Percentiles rank a stretch among this genome's conserved stretches.
These are phyloP conservation scores for Termitomyces sp. DNA, from an alignment of 768 basidiomycete species.

Conservation along the genomic window DNA sequence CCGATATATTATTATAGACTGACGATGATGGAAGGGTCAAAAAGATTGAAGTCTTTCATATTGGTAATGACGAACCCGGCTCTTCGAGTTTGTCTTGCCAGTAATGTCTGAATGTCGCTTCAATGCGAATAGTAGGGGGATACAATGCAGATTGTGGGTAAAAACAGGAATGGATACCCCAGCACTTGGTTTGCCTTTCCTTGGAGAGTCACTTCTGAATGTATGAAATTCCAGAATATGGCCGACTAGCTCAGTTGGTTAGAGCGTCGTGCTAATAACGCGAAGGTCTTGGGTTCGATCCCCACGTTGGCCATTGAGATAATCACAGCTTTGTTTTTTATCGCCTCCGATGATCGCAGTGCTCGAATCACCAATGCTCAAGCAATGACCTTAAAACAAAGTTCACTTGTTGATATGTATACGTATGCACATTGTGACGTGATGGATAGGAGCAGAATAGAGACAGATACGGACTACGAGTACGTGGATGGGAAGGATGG, in stretches of 20 bases:
- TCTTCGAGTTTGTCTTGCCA: background rate
- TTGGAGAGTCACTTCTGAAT: too few relatives aligned
- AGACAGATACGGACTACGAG: background rate
- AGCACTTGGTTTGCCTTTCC: too few relatives aligned
- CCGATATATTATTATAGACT: background rate
- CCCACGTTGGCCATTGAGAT: slow-evolving; percentile 59
- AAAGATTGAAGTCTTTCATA: slow-evolving; percentile 7
- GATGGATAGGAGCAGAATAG: background rate
- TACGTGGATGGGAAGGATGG: background rate
- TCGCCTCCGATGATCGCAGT: too few relatives aligned
- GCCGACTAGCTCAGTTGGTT: slow-evolving; percentile 84
- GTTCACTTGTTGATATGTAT: too few relatives aligned
- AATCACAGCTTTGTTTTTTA: too few relatives aligned
- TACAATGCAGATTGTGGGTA: too few relatives aligned
- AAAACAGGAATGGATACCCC: too few relatives aligned
- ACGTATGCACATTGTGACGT: background rate
- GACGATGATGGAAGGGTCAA: slow-evolving; percentile 4
- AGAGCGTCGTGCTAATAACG: slow-evolving; percentile 81
- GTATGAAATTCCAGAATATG: too few relatives aligned
- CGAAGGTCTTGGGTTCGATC: slow-evolving; percentile 69
- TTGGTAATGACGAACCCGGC: background rate
- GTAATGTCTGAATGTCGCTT: background rate
- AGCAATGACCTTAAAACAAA: background rate
- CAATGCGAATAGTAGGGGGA: too few relatives aligned
- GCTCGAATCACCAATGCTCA: too few relatives aligned